Conservation (phyloP, 2,329 filamentous ascomycete genomes). For the Ceratocystis lukuohia region DNA sequence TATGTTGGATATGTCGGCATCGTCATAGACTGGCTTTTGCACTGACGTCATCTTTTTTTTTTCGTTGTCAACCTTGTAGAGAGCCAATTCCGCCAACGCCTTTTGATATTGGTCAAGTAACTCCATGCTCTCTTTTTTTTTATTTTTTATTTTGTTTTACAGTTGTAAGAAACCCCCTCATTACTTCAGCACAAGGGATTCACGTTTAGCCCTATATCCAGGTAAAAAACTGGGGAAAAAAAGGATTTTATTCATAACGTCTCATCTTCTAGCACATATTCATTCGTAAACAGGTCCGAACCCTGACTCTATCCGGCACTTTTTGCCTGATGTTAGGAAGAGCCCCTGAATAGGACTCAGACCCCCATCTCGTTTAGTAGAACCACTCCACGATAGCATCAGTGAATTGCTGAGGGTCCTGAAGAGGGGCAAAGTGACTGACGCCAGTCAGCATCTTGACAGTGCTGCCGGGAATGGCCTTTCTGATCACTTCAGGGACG, state of each 20-base stretch:
- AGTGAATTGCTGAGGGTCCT: conserved; percentile 29
- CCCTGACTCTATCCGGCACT: background rate
- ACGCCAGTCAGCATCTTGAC: conserved; percentile 28
- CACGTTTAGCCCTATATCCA: background rate
- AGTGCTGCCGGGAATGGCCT: conserved; percentile 29
- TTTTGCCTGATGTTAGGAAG: background rate
- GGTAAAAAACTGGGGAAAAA: too few species aligned
- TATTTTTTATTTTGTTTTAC: too few species aligned
- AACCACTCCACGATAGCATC: conserved; percentile 26
- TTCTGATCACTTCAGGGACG: conserved; percentile 27
- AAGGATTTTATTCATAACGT: background rate
- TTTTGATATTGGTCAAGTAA: too few species aligned
- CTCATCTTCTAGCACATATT: background rate
- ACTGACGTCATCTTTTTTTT: background rate
- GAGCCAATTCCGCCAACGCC: too few species aligned
- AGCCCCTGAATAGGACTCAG: background rate
- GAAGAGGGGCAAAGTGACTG: conserved; percentile 33
- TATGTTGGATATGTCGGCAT: background rate
- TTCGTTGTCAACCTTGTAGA: too few species aligned
- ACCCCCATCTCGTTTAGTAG: conserved; percentile 1
- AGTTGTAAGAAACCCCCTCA: background rate
- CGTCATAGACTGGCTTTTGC: background rate
- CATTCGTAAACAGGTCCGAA: background rate
- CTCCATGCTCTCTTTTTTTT: background rate
- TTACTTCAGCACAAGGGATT: too few species aligned